Evolutionary conservation across 2,329 filamentous ascomycete species (phyloP).

Genomic region (Bipolaris gigantea): DNA sequence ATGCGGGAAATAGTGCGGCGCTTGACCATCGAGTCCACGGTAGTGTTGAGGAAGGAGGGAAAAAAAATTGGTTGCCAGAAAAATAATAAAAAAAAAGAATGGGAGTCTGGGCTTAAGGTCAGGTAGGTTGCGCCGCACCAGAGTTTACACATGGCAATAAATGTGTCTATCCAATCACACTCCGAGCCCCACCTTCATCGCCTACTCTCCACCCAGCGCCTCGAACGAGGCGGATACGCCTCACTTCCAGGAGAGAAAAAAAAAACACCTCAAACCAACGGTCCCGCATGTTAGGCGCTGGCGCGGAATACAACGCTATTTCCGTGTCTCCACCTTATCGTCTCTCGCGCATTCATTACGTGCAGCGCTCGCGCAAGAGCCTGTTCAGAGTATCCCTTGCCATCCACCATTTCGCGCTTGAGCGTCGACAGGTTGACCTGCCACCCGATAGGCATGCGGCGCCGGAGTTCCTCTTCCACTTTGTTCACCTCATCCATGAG

Average conservation of each 20-base stretch:
- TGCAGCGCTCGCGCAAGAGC: conserved; percentile 81
- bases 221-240: neutral
- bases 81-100: too few species aligned
- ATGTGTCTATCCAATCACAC: too few species aligned
- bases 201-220: neutral
- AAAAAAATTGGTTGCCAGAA: neutral
- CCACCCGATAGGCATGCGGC: conserved; percentile 91
- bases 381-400: conserved; percentile 86
- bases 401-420: conserved; percentile 87
- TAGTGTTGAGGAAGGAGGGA: neutral
- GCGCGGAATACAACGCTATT: conserved; percentile 28
- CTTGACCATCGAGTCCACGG: too few species aligned
- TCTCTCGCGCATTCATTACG: conserved; percentile 84
- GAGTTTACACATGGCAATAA: neutral
- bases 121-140: neutral
- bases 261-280: too few species aligned
- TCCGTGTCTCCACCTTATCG: conserved; percentile 77
- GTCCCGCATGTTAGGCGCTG: conserved; percentile 14
- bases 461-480: conserved; percentile 85
- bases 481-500: conserved; percentile 86
- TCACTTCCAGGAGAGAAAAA: too few species aligned
- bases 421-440: conserved; percentile 86
- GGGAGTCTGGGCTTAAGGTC: neutral
- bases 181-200: neutral
- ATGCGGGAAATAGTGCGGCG: too few species aligned